These are phyloP conservation scores for Recurvomyces mirabilis DNA, from an alignment of 495 filamentous ascomycete species.

Conservation along the genomic window DNA sequence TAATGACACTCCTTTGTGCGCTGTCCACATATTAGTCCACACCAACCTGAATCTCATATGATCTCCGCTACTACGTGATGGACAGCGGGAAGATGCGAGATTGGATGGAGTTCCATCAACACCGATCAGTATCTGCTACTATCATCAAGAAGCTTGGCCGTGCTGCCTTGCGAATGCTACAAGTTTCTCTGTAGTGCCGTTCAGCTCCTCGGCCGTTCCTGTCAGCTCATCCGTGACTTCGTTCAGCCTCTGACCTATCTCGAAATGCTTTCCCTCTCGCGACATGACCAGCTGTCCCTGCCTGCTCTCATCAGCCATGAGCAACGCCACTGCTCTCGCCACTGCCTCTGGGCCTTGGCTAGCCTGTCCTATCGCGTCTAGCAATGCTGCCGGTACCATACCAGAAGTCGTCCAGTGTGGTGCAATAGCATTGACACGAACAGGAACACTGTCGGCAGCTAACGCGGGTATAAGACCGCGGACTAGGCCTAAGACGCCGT, in stretches of 20 bases:
- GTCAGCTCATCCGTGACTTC: no score
- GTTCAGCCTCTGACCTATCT: no score
- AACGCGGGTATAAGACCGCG: slow-evolving; percentile 21
- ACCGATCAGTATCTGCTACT: not conserved
- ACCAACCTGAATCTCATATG: not conserved
- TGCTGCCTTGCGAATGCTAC: no score
- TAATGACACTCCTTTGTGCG: slow-evolving; percentile 10
- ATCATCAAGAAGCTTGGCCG: not conserved
- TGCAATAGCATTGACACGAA: slow-evolving; percentile 26
- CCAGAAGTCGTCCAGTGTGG: slow-evolving; percentile 25
- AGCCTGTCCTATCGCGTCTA: slow-evolving; percentile 1
- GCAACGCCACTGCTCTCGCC: slow-evolving; percentile 19
- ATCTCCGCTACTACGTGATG: not conserved
- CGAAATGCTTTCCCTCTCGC: slow-evolving; percentile 16
- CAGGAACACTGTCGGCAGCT: slow-evolving; percentile 10
- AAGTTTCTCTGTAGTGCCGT: no score
- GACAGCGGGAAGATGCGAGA: not conserved
- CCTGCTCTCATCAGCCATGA: slow-evolving; percentile 22
- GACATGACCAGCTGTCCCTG: slow-evolving; percentile 25
- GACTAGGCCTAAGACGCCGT: slow-evolving; percentile 23
- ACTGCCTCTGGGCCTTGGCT: slow-evolving; percentile 23
- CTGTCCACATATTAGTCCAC: not conserved
- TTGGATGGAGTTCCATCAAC: not conserved
- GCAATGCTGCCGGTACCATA: slow-evolving; percentile 11
- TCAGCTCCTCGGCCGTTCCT: not conserved